Percentiles rank a stretch among this genome's conserved stretches.
These are phyloP conservation scores for Fusarium albosuccineum DNA, from an alignment of 2,329 filamentous ascomycete species.

Conservation along the genomic window DNA sequence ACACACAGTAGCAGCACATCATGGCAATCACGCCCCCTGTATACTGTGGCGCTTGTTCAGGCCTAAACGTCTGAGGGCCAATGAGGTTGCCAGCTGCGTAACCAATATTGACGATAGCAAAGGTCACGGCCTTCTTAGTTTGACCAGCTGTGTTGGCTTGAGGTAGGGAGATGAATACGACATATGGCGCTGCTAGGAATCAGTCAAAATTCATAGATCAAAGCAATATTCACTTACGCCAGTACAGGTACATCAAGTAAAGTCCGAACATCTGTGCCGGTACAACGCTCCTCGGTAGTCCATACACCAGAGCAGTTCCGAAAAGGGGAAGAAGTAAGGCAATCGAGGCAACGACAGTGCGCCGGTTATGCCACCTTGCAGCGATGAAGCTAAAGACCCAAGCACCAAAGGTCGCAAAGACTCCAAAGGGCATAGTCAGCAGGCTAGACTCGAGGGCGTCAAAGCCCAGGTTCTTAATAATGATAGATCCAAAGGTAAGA, in stretches of 20 bases:
- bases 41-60: constrained; percentile 51
- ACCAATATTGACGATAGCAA: constrained; percentile 59
- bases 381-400: constrained; percentile 2
- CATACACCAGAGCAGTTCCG: constrained; percentile 9
- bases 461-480: constrained; percentile 28
- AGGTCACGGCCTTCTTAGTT: constrained; percentile 55
- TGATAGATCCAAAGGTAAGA: constrained; percentile 24
- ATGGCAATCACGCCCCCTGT: constrained; percentile 9
- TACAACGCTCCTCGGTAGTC: background rate
- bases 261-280: background rate
- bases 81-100: constrained; percentile 56
- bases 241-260: background rate
- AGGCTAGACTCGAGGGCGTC: constrained; percentile 14
- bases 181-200: background rate
- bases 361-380: constrained; percentile 7
- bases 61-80: constrained; percentile 53
- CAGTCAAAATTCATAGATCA: background rate
- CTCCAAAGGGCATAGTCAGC: constrained; percentile 25
- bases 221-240: background rate
- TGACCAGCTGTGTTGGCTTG: constrained; percentile 50
- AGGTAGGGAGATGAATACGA: constrained; percentile 5
- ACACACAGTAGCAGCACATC: constrained; percentile 7
- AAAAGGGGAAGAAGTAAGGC: constrained; percentile 2
- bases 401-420: background rate
- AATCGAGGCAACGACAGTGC: constrained; percentile 5